phyloP scores from a whole-genome alignment of 768 basidiomycete species.

The Kwoniella sp. region DNA sequence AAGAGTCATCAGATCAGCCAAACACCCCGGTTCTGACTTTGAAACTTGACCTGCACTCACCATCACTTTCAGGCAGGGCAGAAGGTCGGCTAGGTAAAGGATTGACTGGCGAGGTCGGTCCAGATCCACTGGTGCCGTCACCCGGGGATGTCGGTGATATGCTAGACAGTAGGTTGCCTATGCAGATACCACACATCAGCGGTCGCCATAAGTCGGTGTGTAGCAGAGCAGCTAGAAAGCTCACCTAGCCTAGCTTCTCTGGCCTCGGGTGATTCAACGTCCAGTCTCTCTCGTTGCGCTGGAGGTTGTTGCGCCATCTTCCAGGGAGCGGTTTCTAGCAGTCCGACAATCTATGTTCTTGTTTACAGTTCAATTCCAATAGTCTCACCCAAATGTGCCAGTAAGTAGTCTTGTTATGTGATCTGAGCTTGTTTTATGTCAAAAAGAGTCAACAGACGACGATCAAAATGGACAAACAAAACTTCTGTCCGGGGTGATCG shows the following conservation, averaged over 20 bases:
- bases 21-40: background rate
- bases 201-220: no score
- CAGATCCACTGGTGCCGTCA: background rate
- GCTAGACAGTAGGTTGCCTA: conserved; percentile 12
- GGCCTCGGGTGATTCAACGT: conserved; percentile 34
- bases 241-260: conserved; percentile 38
- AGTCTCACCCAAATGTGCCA: no score
- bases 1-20: background rate
- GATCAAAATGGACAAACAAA: conserved; percentile 4
- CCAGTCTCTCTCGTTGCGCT: conserved; percentile 27
- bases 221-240: background rate
- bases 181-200: conserved; percentile 1
- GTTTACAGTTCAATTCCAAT: no score
- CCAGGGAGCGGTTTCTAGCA: background rate
- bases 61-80: conserved; percentile 29
- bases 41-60: conserved; percentile 3
- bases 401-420: no score
- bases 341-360: no score
- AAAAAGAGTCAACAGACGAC: no score
- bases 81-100: conserved; percentile 12
- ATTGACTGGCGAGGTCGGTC: background rate
- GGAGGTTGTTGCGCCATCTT: background rate
- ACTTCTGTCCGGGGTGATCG: conserved; percentile 7
- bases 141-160: conserved; percentile 10
- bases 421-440: no score